These are phyloP conservation scores for Fusarium xyrophilum DNA, from an alignment of 2,329 filamentous ascomycete species.

Conservation along the genomic window DNA sequence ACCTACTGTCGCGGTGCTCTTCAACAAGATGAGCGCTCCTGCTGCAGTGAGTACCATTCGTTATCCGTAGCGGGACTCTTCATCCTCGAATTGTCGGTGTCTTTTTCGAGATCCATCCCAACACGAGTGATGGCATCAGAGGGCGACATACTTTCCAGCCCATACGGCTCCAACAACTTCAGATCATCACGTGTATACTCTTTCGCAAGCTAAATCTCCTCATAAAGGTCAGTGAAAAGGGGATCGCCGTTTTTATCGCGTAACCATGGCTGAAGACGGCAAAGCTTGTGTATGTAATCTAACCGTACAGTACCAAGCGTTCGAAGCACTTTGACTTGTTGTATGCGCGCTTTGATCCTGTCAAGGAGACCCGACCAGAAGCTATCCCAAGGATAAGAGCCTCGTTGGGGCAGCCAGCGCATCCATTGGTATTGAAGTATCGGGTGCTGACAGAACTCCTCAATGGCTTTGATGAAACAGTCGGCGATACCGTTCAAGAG, in stretches of 20 bases:
- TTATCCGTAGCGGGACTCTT: slow-evolving; percentile 5
- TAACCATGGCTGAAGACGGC: slow-evolving; percentile 6
- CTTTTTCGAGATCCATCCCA: slow-evolving; percentile 6
- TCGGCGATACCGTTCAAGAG: slow-evolving; percentile 48
- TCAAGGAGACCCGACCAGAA: slow-evolving; percentile 41
- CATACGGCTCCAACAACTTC: slow-evolving; percentile 3
- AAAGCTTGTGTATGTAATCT: slow-evolving; percentile 8
- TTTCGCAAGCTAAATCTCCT: slow-evolving; percentile 30
- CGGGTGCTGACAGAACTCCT: slow-evolving; percentile 48
- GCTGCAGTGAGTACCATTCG: slow-evolving; percentile 31
- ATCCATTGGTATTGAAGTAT: slow-evolving; percentile 54
- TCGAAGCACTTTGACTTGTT: slow-evolving; percentile 7
- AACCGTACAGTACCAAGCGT: slow-evolving; percentile 3
- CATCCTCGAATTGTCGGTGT: slow-evolving; percentile 8
- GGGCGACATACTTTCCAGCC: neutral
- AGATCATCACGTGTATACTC: slow-evolving; percentile 18
- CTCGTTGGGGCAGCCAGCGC: slow-evolving; percentile 50
- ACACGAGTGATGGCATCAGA: slow-evolving; percentile 4
- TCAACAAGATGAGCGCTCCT: slow-evolving; percentile 2
- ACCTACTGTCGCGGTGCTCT: neutral
- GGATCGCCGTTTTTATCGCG: slow-evolving; percentile 25
- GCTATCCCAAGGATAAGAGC: slow-evolving; percentile 33
- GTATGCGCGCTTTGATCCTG: slow-evolving; percentile 34
- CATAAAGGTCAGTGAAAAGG: slow-evolving; percentile 20
- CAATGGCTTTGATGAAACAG: slow-evolving; percentile 49